A percentile compares a stretch with the other conserved stretches of the same genome.
These are phyloP conservation scores for Ophiostoma tasmaniense DNA, from an alignment of 2,329 filamentous ascomycete species.

Conservation along the genomic window DNA sequence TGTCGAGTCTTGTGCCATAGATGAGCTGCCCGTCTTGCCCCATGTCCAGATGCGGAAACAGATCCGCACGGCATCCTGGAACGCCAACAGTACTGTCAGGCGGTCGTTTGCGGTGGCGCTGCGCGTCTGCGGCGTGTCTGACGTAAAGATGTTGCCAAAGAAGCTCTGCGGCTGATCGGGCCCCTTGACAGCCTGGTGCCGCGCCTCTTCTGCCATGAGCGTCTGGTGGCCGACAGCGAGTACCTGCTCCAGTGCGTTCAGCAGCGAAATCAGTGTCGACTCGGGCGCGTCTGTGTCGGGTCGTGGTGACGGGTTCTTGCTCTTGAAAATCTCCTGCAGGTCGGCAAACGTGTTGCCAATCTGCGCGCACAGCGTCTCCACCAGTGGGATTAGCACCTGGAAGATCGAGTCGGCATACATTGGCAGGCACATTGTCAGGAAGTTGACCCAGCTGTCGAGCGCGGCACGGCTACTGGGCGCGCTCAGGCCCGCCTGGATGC, in stretches of 20 bases:
- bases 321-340: constrained; percentile 54
- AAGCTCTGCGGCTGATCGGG: constrained; percentile 80
- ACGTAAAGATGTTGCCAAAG: constrained; percentile 85
- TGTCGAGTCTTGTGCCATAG: constrained; percentile 40
- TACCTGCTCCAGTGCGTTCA: constrained; percentile 90
- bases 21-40: constrained; percentile 14
- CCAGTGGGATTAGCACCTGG: constrained; percentile 79
- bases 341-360: constrained; percentile 64
- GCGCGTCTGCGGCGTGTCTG: constrained; percentile 62
- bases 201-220: constrained; percentile 66
- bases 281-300: constrained; percentile 45
- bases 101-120: constrained; percentile 86
- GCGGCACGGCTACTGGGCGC: constrained; percentile 65
- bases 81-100: constrained; percentile 87
- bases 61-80: constrained; percentile 88
- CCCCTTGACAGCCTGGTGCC: constrained; percentile 59
- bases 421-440: constrained; percentile 74
- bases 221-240: constrained; percentile 80
- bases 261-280: constrained; percentile 68
- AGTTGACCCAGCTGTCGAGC: constrained; percentile 84
- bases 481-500: constrained; percentile 71
- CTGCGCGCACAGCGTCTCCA: constrained; percentile 79
- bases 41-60: constrained; percentile 95
- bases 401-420: constrained; percentile 80
- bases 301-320: neutral